Base-by-base conservation (phyloP, 2,329 filamentous ascomycete species). In the Dothidotthia symphoricarpi region DNA sequence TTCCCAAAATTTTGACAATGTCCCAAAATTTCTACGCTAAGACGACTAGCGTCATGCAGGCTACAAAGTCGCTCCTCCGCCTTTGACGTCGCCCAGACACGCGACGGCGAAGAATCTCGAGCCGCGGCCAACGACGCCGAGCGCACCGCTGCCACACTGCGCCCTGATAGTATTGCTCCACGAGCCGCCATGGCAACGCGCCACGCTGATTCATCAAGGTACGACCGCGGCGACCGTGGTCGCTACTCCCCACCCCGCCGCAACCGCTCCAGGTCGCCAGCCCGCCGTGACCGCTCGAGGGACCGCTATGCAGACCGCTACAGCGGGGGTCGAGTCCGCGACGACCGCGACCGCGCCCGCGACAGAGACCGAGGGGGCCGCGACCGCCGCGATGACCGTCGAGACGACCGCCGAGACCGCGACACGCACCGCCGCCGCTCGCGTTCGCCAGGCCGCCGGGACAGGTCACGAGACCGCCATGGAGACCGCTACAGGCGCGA, bases 171-270 rank as follows among this genome's bases (percentile, higher is more conserved):
- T 57, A 60, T 47, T 40, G 39, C 41, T 43, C 49, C 52, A 41
- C 41, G 46, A 52, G 49, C 49, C 50, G 43, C 46, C 48, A 67
- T 67, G 64, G 60, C 63, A 69, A 75, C 75, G 69, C 76, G 75
- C 74, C 76, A 75, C 81, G 88, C 85, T 77, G 83, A 86, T 70
- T 81, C 82, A 63, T 83, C 81, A 73, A 85, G 81, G 72, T 80
- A 61, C 51, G 60, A 64, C 41, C 58, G 61, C 41, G 51, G 75
- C 5, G 51, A 59, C 40, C 50, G 48, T 30, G 51, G 75, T 48
- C 53, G 53, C 68, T 76, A 61, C 43, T 48, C 51, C 28, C 49
- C 56, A 37, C 54, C 54, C 49, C 56, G 56, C 51, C 53, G 56
- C 38, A 45, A 47, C 36, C 75, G 78, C 58, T 83, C 81, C 53